Percentiles rank a stretch among this genome's conserved stretches.
Conservation (phyloP, 306 rosid genomes). For the Canavalia gladiata region DNA sequence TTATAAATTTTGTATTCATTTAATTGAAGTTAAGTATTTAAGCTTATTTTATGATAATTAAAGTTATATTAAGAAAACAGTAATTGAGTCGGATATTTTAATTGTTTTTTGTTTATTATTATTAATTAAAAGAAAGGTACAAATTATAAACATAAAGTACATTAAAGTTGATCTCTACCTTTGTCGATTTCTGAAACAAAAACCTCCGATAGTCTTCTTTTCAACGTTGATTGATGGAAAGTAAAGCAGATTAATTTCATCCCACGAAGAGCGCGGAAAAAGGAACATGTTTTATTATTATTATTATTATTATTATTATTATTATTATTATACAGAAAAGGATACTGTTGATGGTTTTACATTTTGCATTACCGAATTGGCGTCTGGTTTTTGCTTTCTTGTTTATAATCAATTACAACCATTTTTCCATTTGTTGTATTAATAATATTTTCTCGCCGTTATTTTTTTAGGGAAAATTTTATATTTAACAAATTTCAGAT, state of each 20-base stretch:
- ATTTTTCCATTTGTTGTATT: too few species aligned
- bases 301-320: too few species aligned
- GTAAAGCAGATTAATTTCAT: slow-evolving; percentile 27
- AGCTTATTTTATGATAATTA: not conserved
- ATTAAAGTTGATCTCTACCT: slow-evolving; percentile 17
- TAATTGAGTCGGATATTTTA: not conserved
- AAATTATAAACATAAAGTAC: not conserved
- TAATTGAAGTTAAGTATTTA: not conserved
- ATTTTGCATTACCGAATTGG: too few species aligned
- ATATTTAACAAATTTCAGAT: too few species aligned
- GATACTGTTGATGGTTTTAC: too few species aligned
- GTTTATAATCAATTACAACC: too few species aligned
- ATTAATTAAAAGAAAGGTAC: slow-evolving; percentile 7
- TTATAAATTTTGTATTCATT: too few species aligned
- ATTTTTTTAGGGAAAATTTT: too few species aligned
- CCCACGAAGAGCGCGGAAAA: not conserved
- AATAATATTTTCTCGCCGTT: too few species aligned
- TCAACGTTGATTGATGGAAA: not conserved
- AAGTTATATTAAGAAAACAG: not conserved
- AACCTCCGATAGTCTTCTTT: slow-evolving; percentile 28
- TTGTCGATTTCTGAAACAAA: slow-evolving; percentile 43
- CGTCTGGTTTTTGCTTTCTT: too few species aligned
- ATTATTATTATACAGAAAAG: too few species aligned
- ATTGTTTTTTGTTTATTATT: not conserved
- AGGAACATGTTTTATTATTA: not conserved